phyloP scores from a whole-genome alignment of 2,329 filamentous ascomycete genomes.

The Cladosporium phlei region DNA sequence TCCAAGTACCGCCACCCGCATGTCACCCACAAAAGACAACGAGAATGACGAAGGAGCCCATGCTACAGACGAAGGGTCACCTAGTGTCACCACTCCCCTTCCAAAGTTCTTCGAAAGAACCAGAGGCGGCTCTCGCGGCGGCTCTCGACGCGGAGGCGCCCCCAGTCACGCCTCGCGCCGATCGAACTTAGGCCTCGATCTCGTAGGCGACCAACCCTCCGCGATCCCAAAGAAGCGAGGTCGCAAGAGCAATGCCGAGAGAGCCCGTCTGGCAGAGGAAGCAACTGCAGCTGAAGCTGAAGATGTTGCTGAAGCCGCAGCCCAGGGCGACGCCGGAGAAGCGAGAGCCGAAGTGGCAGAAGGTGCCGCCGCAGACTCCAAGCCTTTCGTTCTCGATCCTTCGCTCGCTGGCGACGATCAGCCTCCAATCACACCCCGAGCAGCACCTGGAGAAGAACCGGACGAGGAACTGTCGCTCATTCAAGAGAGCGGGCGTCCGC shows the following conservation, averaged over 20 bases:
- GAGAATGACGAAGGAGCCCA: neutral
- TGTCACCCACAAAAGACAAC: neutral
- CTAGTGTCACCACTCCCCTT: neutral
- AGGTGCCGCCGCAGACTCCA: too few relatives aligned
- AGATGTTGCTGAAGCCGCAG: too few relatives aligned
- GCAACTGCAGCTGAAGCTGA: neutral
- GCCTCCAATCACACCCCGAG: too few relatives aligned
- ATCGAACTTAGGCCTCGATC: constrained; percentile 3
- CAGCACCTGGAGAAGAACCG: too few relatives aligned
- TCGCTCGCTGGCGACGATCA: too few relatives aligned
- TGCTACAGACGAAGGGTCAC: neutral
- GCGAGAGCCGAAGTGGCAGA: too few relatives aligned
- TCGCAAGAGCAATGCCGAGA: constrained; percentile 7
- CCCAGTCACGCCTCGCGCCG: constrained; percentile 4
- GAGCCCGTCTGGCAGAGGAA: neutral
- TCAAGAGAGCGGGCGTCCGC: too few relatives aligned
- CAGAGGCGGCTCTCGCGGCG: neutral
- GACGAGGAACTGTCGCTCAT: too few relatives aligned
- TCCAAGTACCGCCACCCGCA: neutral
- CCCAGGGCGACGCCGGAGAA: too few relatives aligned
- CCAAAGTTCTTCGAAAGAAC: neutral
- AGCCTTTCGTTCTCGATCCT: too few relatives aligned
- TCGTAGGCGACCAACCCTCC: neutral
- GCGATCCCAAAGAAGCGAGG: neutral
- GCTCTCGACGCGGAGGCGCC: neutral